Base-by-base conservation (phyloP, 108 stramenopile genomes). In the Chaetoceros muelleri region DNA sequence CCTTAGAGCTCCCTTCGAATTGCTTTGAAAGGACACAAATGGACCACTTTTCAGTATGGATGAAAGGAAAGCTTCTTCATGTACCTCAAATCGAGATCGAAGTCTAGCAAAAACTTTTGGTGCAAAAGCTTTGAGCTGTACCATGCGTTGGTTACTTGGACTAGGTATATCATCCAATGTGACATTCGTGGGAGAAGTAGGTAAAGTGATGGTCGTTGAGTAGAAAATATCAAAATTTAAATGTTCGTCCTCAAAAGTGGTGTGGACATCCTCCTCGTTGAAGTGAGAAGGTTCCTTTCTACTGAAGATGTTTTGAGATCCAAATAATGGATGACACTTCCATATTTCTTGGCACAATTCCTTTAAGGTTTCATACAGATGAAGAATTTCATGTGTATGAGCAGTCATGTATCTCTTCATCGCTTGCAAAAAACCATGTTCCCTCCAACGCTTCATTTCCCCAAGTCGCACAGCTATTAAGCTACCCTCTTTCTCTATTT, bases 1-100 rank as follows among this genome's bases (percentile, higher is more conserved):
- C n/a, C n/a, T n/a, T n/a, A n/a, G n/a, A n/a, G 85, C 90, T 7
- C 90, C 90, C 61, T 87, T 87, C 55, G 84, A 85, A 59, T 92
- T 92, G 73, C 80, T 82, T 50, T 85, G 84, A 53, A 92, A 92
- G 20, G 90, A 92, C 29, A 87, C 73, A 46, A 75, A 86, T 10
- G 76, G 82, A 0, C 76, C 68, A 20, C 62, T 58, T 53, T 79
- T 71, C 22, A 81, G 53, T 25, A 88, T 64, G 0, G 82, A 86
- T 25, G 45, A 31, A 3, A 61, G 65, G 68, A 76, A 91, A 13
- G 66, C 59, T 24, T 30, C 21, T 48, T 87, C 81, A 2, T 67
- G 54, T 2, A 91, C 76, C 26, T 81, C 69, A 74, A 91, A 91
- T 26, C 67, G 53, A 28, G 58, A 67, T 47, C 89, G 65, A 22